A percentile compares a stretch with the other conserved stretches of the same genome.
phyloP scores from a whole-genome alignment of 2,329 filamentous ascomycete genomes.

The Fusarium miscanthi region DNA sequence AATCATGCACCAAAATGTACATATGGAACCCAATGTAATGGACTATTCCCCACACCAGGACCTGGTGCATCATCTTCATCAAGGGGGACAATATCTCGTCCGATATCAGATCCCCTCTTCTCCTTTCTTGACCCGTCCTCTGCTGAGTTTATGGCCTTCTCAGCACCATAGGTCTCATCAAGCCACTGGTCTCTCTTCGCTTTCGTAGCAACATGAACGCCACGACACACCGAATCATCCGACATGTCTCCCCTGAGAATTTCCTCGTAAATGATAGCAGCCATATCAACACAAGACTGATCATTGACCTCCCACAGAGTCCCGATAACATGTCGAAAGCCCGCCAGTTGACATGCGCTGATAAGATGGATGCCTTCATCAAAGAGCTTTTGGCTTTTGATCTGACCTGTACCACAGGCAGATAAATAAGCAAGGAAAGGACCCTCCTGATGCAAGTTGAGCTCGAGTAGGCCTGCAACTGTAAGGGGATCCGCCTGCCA shows the following conservation, averaged over 20 bases:
- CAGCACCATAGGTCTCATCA: not conserved
- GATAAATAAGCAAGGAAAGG: not conserved
- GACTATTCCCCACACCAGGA: fast-evolving
- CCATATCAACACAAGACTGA: not conserved
- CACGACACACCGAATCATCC: not conserved
- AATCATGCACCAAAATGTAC: not conserved
- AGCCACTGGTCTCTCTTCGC: not conserved
- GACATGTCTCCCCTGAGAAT: fast-evolving
- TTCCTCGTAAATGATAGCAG: not conserved
- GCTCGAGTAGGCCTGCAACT: not conserved
- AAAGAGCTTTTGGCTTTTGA: not conserved
- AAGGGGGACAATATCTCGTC: not conserved
- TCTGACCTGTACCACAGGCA: not conserved
- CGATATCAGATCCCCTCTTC: fast-evolving
- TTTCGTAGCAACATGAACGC: not conserved
- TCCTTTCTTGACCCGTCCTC: fast-evolving
- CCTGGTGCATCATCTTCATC: not conserved
- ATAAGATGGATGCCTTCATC: not conserved
- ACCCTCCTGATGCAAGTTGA: not conserved
- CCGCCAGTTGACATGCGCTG: not conserved
- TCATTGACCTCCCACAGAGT: not conserved
- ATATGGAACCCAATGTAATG: not conserved
- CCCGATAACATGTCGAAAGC: not conserved
- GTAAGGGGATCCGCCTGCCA: not conserved
- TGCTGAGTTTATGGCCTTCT: fast-evolving